These are phyloP conservation scores for Hydnum rufescens DNA, from an alignment of 768 basidiomycete species.

Conservation along the genomic window DNA sequence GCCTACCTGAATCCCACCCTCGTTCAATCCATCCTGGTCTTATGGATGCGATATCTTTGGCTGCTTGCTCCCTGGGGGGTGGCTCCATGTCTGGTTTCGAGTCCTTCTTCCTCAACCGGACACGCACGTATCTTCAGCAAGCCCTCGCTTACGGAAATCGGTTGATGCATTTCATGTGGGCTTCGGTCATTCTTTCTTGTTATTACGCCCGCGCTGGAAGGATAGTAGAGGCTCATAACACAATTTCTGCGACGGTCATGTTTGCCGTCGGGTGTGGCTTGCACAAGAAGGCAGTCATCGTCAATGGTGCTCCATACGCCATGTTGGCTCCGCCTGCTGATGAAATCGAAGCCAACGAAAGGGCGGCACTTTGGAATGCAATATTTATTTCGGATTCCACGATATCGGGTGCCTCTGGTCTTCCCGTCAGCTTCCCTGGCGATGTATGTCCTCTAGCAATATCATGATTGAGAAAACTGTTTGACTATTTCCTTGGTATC, in stretches of 20 bases:
- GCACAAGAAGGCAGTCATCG: background rate
- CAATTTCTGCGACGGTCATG: background rate
- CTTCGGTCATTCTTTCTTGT: conserved; percentile 5
- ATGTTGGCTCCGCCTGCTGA: background rate
- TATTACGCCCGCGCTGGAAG: conserved; percentile 5
- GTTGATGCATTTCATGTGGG: conserved; percentile 7
- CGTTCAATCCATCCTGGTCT: conserved; percentile 5
- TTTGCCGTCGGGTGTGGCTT: background rate
- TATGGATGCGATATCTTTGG: conserved; percentile 7
- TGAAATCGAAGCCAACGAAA: background rate
- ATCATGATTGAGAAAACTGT: no score
- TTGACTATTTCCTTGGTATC: no score
- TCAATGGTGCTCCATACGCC: background rate
- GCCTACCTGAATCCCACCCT: background rate
- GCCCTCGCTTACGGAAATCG: conserved; percentile 6
- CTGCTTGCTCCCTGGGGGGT: conserved; percentile 5
- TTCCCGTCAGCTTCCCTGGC: background rate
- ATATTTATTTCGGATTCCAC: background rate
- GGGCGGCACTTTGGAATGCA: background rate
- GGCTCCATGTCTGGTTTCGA: conserved; percentile 3
- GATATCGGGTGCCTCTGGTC: background rate
- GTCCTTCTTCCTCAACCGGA: conserved; percentile 1
- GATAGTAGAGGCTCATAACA: conserved; percentile 1
- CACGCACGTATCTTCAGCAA: background rate
- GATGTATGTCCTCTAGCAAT: no score